A percentile compares a stretch with the other conserved stretches of the same genome.
Evolutionary conservation across 768 basidiomycete species (phyloP).

Genomic region (Pleurotus salmoneostramineus): DNA sequence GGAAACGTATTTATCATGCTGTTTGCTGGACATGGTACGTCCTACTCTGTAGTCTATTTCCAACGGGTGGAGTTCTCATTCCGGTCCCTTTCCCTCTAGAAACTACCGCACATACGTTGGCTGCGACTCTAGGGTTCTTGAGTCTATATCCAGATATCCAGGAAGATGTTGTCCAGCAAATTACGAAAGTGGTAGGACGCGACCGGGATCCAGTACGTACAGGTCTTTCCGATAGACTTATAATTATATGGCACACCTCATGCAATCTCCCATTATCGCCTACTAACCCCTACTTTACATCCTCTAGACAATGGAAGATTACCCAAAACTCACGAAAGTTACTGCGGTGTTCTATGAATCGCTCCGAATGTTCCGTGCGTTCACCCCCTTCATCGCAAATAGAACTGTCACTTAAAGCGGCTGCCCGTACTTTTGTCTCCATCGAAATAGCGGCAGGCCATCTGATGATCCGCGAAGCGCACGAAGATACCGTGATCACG

Average conservation of each 20-base stretch:
- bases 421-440: background rate
- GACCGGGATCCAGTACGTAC: conserved; percentile 28
- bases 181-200: conserved; percentile 31
- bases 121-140: conserved; percentile 43
- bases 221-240: background rate
- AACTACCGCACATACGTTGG: conserved; percentile 47
- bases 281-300: background rate
- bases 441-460: conserved; percentile 30
- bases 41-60: background rate
- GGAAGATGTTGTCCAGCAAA: conserved; percentile 42
- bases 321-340: conserved; percentile 36
- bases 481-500: conserved; percentile 35
- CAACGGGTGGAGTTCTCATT: background rate
- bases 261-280: background rate
- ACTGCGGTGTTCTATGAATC: conserved; percentile 40
- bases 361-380: conserved; percentile 42
- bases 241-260: background rate
- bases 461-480: conserved; percentile 37
- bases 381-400: background rate
- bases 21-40: conserved; percentile 55
- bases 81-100: conserved; percentile 22
- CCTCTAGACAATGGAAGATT: conserved; percentile 35
- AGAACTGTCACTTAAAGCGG: background rate
- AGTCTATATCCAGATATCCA: conserved; percentile 43
- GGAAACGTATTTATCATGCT: conserved; percentile 51